These are phyloP conservation scores for Pezicula neosporulosa DNA, from an alignment of 2,329 filamentous ascomycete species.

Conservation along the genomic window DNA sequence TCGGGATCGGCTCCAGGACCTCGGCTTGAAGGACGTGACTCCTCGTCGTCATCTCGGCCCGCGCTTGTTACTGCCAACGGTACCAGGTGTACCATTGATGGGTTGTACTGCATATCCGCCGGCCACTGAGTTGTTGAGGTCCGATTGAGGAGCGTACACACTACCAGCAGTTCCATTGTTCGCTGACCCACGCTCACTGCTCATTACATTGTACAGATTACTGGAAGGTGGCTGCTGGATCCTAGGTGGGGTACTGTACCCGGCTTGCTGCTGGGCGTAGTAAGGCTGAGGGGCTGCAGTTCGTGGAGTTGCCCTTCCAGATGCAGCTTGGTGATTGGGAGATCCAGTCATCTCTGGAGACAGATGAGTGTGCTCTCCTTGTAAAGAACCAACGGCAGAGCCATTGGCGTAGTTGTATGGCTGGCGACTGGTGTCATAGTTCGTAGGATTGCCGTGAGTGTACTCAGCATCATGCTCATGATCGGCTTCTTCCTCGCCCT, in stretches of 20 bases:
- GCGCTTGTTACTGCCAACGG: conserved; percentile 33
- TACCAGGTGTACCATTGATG: conserved; percentile 56
- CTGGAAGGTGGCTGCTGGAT: conserved; percentile 63
- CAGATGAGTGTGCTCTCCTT: conserved; percentile 72
- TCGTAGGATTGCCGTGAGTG: conserved; percentile 72
- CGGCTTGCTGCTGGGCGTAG: conserved; percentile 58
- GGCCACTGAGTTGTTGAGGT: conserved; percentile 51
- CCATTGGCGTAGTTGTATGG: conserved; percentile 75
- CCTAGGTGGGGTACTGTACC: conserved; percentile 77
- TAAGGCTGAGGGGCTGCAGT: conserved; percentile 71
- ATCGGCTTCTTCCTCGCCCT: conserved; percentile 65
- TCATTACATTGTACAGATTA: conserved; percentile 87
- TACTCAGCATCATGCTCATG: conserved; percentile 80
- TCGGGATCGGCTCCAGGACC: conserved; percentile 53
- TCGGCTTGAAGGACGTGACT: conserved; percentile 56
- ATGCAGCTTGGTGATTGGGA: conserved; percentile 73
- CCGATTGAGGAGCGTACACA: conserved; percentile 65
- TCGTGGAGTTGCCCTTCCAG: conserved; percentile 81
- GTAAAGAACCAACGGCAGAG: conserved; percentile 60
- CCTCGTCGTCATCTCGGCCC: conserved; percentile 42
- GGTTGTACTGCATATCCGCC: conserved; percentile 63
- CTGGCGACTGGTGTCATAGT: conserved; percentile 68
- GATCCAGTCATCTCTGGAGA: conserved; percentile 82
- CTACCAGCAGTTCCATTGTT: conserved; percentile 67
- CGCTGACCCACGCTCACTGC: conserved; percentile 65